phyloP scores from a whole-genome alignment of 2,329 filamentous ascomycete genomes.

The Oidium heveae region DNA sequence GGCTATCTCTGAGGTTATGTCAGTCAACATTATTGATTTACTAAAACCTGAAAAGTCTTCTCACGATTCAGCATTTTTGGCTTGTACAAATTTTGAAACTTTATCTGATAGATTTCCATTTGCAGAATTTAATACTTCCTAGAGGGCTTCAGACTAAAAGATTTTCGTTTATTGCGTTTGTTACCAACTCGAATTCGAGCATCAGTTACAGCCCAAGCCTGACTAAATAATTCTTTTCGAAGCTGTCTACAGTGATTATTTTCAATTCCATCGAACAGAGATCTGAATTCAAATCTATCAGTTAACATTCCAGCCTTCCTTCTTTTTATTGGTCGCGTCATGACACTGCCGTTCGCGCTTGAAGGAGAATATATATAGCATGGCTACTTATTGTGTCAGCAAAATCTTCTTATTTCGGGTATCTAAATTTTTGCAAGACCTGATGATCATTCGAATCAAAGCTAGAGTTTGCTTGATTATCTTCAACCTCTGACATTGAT shows the following conservation, averaged over 20 bases:
- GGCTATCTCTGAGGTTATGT: conserved; percentile 2
- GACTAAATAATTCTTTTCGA: conserved; percentile 33
- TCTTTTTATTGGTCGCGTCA: conserved; percentile 14
- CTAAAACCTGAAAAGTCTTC: not conserved
- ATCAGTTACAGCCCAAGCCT: conserved; percentile 39
- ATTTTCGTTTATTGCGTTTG: not conserved
- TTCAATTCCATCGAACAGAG: conserved; percentile 30
- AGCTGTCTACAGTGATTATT: conserved; percentile 21
- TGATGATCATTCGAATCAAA: conserved; percentile 14
- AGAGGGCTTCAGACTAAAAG: conserved; percentile 15
- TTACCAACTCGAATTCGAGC: conserved; percentile 29
- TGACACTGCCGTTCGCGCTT: conserved; percentile 4
- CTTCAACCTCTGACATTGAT: conserved; percentile 12
- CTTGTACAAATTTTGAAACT: conserved; percentile 29
- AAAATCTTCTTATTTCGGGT: not conserved
- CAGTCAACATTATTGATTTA: conserved; percentile 1
- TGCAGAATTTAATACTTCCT: conserved; percentile 31
- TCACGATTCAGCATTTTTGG: conserved; percentile 12
- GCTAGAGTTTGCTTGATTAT: conserved; percentile 7
- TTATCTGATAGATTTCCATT: conserved; percentile 34
- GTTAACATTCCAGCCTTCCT: conserved; percentile 12
- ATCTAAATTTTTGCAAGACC: conserved; percentile 4
- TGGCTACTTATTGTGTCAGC: conserved; percentile 8
- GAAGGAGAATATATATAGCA: conserved; percentile 15
- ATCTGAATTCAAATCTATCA: conserved; percentile 18